Evolutionary conservation across 1,284 basidiomycete species (phyloP).

Genomic region (Phenoliferia sp.): DNA sequence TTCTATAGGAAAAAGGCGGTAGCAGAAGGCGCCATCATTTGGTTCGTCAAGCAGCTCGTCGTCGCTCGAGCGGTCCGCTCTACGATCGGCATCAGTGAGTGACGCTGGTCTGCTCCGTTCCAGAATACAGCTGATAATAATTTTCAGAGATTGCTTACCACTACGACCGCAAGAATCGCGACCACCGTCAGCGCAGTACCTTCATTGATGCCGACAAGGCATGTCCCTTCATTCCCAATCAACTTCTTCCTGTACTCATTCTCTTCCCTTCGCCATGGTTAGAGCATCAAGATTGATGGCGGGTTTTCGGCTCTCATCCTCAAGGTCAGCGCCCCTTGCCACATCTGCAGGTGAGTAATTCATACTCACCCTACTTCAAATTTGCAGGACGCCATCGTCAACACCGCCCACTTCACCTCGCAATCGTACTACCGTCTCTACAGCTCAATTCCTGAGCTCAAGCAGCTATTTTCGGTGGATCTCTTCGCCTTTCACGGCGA

Average conservation of each 20-base stretch:
- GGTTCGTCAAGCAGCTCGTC: background rate
- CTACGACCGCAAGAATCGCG: background rate
- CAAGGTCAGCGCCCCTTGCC: background rate
- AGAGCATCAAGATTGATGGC: background rate
- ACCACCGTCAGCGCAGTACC: background rate
- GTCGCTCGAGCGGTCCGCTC: background rate
- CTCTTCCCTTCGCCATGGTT: background rate
- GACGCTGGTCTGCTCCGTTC: background rate
- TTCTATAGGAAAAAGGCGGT: constrained; percentile 3
- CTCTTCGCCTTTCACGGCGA: background rate
- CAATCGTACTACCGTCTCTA: background rate
- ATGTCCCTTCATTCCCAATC: too few relatives aligned
- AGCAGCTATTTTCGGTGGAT: background rate
- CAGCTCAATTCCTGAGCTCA: background rate
- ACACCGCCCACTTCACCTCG: background rate
- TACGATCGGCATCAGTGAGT: background rate
- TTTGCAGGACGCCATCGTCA: background rate
- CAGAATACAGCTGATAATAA: background rate
- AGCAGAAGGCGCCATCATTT: background rate
- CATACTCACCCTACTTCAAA: background rate
- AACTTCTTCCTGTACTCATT: too few relatives aligned
- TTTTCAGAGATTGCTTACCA: background rate
- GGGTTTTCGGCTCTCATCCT: too few relatives aligned
- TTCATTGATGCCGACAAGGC: background rate
- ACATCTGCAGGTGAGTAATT: background rate